phyloP scores from a whole-genome alignment of 2,329 filamentous ascomycete species.

The Epichloe uncinata region DNA sequence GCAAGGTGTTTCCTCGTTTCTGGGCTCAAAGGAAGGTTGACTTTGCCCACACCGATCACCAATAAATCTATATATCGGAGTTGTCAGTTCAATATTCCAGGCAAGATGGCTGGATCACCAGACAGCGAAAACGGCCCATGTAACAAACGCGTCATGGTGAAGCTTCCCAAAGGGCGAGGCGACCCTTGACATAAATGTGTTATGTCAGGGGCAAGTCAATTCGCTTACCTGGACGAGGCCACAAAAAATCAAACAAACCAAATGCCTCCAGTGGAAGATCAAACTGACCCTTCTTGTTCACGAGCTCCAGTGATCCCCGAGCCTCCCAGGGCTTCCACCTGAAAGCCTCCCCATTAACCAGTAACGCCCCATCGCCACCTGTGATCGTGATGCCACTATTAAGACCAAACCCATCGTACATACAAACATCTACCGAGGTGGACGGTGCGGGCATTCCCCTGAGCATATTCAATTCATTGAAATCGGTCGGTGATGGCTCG shows the following conservation, averaged over 20 bases:
- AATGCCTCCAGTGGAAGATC: slow-evolving; percentile 59
- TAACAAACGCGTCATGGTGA: background rate
- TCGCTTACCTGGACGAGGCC: slow-evolving; percentile 73
- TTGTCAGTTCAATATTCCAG: background rate
- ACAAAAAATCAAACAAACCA: slow-evolving; percentile 67
- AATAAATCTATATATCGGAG: slow-evolving; percentile 51
- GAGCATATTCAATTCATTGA: slow-evolving; percentile 66
- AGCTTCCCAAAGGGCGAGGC: background rate
- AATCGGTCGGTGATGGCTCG: slow-evolving; percentile 41
- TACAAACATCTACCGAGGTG: slow-evolving; percentile 72
- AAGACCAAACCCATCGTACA: slow-evolving; percentile 71
- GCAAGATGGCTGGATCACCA: background rate
- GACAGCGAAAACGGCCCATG: background rate
- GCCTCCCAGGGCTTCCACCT: slow-evolving; percentile 71
- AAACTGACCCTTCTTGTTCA: slow-evolving; percentile 71
- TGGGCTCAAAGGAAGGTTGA: slow-evolving; percentile 63
- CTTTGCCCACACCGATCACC: slow-evolving; percentile 69
- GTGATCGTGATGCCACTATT: slow-evolving; percentile 64
- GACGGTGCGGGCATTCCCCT: slow-evolving; percentile 62
- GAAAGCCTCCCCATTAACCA: slow-evolving; percentile 81
- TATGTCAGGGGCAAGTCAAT: background rate
- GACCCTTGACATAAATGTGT: background rate
- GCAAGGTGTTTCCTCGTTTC: slow-evolving; percentile 60
- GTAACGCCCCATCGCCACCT: slow-evolving; percentile 57
- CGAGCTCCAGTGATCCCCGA: slow-evolving; percentile 33